Base-by-base conservation (phyloP, 371 early-diverging fungal genomes). In the Mortierella sp. region DNA sequence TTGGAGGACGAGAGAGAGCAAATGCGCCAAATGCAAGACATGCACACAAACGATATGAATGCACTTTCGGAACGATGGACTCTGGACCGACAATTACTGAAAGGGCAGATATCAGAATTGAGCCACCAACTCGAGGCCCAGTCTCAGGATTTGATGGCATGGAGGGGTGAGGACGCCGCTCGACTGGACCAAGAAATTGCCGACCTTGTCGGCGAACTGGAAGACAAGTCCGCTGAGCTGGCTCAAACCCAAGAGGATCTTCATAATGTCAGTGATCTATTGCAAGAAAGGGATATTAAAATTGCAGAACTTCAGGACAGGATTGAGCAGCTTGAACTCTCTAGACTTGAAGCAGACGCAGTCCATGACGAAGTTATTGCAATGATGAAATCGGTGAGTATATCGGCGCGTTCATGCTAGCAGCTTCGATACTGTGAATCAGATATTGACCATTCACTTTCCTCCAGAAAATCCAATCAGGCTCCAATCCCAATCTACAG, bases 41-140 rank as follows among this genome's bases (percentile, higher is more conserved):
- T 65, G 26, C 73, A 80, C n/a, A 22, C 30, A 18, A 73, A 73
- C 55, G 81, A 84, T 22, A 73, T 84, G 72, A 65, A 83, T 30
- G 62, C 72, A 2, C 70, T 84, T 20, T 80, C 83, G 5, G 84
- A 83, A 0, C 62, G 70, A 14, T 83, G 84, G 84, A 75, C 84
- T 10, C n/a, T 59, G 32, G 83, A 81, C 26, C 83, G 81, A 9
- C 70, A 73, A 18, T 51, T 58, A 8, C 28, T 83, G 60, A 57
- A 63, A 32, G 66, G 30, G 12, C 66, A 73, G 28, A 63, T 73
- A 2, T 51, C 68, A 40, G 68, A 70, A 11, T 37, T 55, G 32
- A 69, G 70, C 59, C 72, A 68, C 1, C 68, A 75, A 24, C 70
- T 77, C 4, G 70, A 74, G 20, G 68, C 61, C 5, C 73, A 79